phyloP scores from a whole-genome alignment of 2,329 filamentous ascomycete species.

The Alternaria novae-zelandiae region DNA sequence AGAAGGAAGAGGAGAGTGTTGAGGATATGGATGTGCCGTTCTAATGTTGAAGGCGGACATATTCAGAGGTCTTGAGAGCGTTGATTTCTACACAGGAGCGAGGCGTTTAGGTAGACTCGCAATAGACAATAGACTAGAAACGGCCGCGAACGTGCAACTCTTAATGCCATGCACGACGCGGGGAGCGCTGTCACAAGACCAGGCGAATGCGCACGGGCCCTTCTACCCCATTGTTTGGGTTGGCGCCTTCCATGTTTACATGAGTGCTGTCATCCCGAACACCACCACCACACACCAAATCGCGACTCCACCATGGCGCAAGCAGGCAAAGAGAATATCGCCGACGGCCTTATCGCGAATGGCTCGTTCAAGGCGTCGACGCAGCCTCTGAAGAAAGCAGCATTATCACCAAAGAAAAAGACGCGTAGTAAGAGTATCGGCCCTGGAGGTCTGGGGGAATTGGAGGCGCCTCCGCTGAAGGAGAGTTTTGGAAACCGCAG shows the following conservation, averaged over 20 bases:
- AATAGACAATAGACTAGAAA: neutral
- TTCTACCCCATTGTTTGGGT: constrained; percentile 15
- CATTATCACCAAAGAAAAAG: constrained; percentile 34
- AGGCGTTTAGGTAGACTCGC: neutral
- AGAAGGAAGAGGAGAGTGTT: constrained; percentile 61
- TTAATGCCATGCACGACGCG: neutral
- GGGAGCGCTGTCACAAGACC: constrained; percentile 2
- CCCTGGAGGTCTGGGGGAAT: constrained; percentile 85
- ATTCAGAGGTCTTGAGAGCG: neutral
- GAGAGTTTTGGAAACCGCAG: constrained; percentile 77
- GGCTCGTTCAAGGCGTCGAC: constrained; percentile 33
- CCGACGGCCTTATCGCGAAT: constrained; percentile 46
- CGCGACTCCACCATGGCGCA: constrained; percentile 38
- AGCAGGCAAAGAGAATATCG: constrained; percentile 73
- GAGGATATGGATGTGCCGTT: constrained; percentile 75
- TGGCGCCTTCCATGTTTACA: constrained; percentile 18
- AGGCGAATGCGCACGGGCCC: constrained; percentile 10
- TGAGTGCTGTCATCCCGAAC: constrained; percentile 3
- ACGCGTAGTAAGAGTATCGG: constrained; percentile 93
- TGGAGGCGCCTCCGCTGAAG: constrained; percentile 80
- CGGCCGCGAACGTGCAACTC: neutral
- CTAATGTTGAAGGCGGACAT: constrained; percentile 38
- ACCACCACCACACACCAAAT: constrained; percentile 8
- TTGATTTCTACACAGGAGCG: neutral
- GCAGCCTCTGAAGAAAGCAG: constrained; percentile 31